Base-by-base conservation (phyloP, 345 rosid species). In the Balakata baccata region DNA sequence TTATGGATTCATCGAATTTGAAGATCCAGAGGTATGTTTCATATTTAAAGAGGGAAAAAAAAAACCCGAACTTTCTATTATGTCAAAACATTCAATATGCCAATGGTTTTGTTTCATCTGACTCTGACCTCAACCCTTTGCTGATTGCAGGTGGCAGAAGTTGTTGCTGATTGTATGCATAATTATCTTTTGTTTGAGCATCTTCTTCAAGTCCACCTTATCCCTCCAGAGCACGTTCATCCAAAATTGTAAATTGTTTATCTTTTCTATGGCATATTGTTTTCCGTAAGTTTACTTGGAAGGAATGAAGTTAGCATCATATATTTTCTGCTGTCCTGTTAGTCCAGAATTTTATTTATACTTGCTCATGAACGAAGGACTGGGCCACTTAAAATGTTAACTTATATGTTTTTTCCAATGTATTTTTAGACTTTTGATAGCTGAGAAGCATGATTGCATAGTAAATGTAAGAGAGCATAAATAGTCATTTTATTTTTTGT, bases 111-210 rank as follows among this genome's bases (percentile, higher is more conserved):
- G 9, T 73, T 70, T 68, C 0, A 71, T 72, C 38, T 84, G 58
- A 81, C 16, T 8, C 38, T 84, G 59, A 82, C 16, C 7, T 18
- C 20, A 20, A 3, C 16, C 70, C 56, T 20, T 34, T n/a, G 45
- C 71, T 77, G 18, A 71, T 17, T 85, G 75, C 77, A 95, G 97
- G 98, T 92, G 72, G 98, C 98, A 0, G 94, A 87, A 65, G 87
- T 95, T 65, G 99, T 94, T 18, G 97, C 99, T 39, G 98, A 89
- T 63, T 86, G 89, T 43, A 92, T 95, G 99, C 85, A 91, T 81
- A 81, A 90, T 69, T 91, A 95, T 79, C 82, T 92, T 74, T 79
- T 95, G 85, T 87, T 88, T 50, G 98, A 95, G 86, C 94, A 89
- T 79, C 81, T 92, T 73, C 75, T 95, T 84, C 94, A 92, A 80